phyloP scores from a whole-genome alignment of 768 basidiomycete species.

The Scleroderma citrinum region DNA sequence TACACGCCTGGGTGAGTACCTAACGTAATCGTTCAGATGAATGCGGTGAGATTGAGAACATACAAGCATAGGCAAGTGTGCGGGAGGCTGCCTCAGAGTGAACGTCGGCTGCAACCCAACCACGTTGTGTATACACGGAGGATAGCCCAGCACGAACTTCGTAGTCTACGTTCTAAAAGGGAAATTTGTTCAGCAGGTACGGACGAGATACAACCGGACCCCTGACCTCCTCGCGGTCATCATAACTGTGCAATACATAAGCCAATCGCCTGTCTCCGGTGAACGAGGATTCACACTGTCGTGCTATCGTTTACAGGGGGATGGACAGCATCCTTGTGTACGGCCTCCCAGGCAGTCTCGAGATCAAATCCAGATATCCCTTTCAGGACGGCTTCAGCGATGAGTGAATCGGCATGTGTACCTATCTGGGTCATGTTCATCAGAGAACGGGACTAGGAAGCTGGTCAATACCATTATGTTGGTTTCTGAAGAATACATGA shows the following conservation, averaged over 20 bases:
- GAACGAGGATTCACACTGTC: conserved; percentile 38
- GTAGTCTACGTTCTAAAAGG: conserved; percentile 57
- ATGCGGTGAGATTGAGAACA: conserved; percentile 12
- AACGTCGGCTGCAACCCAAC: conserved; percentile 74
- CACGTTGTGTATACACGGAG: conserved; percentile 57
- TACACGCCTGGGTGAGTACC: conserved; percentile 18
- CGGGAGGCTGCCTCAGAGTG: conserved; percentile 77
- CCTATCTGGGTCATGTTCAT: conserved; percentile 42
- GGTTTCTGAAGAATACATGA: conserved; percentile 41
- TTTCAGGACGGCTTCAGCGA: conserved; percentile 68
- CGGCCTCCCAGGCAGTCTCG: conserved; percentile 65
- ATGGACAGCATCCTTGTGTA: conserved; percentile 66
- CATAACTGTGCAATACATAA: conserved; percentile 41
- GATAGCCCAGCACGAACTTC: conserved; percentile 78
- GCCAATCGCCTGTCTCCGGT: background rate
- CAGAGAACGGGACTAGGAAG: background rate
- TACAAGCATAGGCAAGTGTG: conserved; percentile 76
- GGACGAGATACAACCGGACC: background rate
- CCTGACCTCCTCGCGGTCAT: conserved; percentile 64
- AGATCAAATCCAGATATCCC: conserved; percentile 58
- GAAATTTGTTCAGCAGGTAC: background rate
- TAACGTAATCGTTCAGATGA: no score
- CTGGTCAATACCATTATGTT: conserved; percentile 63
- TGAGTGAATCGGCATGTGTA: conserved; percentile 74
- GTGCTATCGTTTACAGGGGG: conserved; percentile 52